These are phyloP conservation scores for Hygrophoropsis aurantiaca DNA, from an alignment of 768 basidiomycete genomes.

Conservation along the genomic window DNA sequence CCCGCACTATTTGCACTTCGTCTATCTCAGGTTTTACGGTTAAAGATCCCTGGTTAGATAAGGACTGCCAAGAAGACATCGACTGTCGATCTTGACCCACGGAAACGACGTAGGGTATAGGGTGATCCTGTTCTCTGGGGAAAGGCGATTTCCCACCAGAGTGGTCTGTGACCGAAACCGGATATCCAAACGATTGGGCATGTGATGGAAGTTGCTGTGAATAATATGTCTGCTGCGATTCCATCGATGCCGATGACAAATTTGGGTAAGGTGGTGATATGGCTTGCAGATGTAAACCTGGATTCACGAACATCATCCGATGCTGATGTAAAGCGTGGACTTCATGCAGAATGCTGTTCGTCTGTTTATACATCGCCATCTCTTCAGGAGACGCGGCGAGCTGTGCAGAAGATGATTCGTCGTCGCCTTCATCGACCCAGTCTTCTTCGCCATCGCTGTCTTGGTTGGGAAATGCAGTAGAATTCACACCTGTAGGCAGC, in stretches of 20 bases:
- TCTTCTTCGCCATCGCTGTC: conserved; percentile 32
- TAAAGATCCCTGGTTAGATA: neutral
- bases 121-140: conserved; percentile 4
- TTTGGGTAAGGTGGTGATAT: conserved; percentile 8
- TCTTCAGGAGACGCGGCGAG: conserved; percentile 2
- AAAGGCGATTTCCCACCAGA: conserved; percentile 4
- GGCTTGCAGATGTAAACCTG: neutral
- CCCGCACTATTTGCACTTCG: conserved; percentile 48
- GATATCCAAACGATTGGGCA: conserved; percentile 1
- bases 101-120: neutral
- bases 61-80: no score
- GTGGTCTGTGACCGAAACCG: conserved; percentile 1
- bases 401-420: conserved; percentile 14
- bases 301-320: conserved; percentile 43
- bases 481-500: conserved; percentile 15
- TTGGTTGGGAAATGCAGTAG: conserved; percentile 10
- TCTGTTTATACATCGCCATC: conserved; percentile 49
- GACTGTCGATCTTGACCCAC: no score
- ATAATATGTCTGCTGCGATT: neutral
- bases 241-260: neutral
- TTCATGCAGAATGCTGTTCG: conserved; percentile 69
- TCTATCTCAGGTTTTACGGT: conserved; percentile 19
- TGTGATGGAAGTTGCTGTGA: conserved; percentile 2
- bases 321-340: conserved; percentile 70
- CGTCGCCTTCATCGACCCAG: conserved; percentile 32